Conservation (phyloP, 1,284 basidiomycete genomes). For the Vanrija pseudolonga region DNA sequence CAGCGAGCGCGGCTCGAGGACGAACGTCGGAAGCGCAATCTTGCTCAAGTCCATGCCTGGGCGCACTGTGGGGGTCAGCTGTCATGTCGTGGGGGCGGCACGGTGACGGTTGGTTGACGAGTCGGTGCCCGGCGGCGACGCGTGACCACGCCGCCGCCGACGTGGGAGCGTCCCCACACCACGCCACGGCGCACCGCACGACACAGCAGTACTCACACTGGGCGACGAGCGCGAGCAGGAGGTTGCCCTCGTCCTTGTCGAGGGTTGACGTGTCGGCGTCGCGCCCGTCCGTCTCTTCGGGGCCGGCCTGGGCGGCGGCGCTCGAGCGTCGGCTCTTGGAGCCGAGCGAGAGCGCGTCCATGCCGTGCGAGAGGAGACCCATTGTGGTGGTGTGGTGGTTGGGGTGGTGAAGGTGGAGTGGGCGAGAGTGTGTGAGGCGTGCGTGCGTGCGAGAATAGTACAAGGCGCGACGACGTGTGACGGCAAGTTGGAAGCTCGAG, state of each 20-base stretch:
- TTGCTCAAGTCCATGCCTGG: conserved; percentile 90
- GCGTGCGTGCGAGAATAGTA: too few species aligned
- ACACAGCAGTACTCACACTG: conserved; percentile 51
- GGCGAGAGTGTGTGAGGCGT: background rate
- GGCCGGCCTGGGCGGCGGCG: conserved; percentile 7
- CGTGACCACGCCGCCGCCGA: background rate
- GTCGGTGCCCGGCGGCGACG: too few species aligned
- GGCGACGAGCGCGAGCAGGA: conserved; percentile 45
- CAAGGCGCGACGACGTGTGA: too few species aligned
- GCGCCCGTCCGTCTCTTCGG: conserved; percentile 30
- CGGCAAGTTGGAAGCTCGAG: too few species aligned
- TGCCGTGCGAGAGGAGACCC: conserved; percentile 30
- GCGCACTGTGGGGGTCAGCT: conserved; percentile 59
- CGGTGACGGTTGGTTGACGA: background rate
- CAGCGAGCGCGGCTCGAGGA: conserved; percentile 83
- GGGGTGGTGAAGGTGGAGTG: background rate
- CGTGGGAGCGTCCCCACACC: too few species aligned
- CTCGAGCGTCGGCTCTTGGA: conserved; percentile 16
- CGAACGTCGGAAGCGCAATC: conserved; percentile 91
- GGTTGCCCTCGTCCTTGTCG: conserved; percentile 51
- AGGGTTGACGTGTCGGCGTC: conserved; percentile 45
- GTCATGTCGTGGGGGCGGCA: too few species aligned
- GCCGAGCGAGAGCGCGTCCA: conserved; percentile 26
- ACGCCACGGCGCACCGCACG: too few species aligned
- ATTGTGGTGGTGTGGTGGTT: conserved; percentile 9